Evolutionary conservation across 306 rosid species (phyloP).

Genomic region (Lupinus albus): DNA sequence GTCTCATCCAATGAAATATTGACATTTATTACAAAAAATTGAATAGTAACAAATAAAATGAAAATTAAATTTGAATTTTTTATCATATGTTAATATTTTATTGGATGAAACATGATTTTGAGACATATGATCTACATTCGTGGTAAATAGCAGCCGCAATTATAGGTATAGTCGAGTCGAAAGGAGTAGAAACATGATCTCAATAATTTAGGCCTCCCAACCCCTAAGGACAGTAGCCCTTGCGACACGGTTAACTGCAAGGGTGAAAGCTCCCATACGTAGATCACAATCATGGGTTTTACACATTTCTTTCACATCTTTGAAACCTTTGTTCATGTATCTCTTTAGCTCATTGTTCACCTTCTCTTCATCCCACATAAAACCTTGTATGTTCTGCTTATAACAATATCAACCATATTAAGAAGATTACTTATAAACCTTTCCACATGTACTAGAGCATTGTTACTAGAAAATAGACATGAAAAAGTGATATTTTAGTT

Average conservation of each 20-base stretch:
- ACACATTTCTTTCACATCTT: constrained; percentile 78
- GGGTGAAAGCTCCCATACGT: constrained; percentile 85
- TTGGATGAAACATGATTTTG: too few relatives aligned
- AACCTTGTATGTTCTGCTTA: constrained; percentile 79
- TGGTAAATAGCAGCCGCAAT: not conserved
- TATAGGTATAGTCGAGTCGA: not conserved
- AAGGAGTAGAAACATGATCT: constrained; percentile 11
- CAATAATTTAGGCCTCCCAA: constrained; percentile 59
- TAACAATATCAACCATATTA: not conserved
- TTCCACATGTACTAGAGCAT: not conserved
- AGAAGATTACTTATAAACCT: not conserved
- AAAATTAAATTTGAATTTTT: too few relatives aligned
- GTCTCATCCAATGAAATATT: too few relatives aligned
- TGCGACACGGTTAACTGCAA: constrained; percentile 76
- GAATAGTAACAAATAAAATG: too few relatives aligned
- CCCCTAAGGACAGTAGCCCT: constrained; percentile 78
- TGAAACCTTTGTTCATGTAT: constrained; percentile 71
- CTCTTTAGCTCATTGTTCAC: constrained; percentile 69
- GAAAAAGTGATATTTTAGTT: too few relatives aligned
- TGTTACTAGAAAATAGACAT: not conserved
- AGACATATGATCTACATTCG: too few relatives aligned
- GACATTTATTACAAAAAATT: too few relatives aligned
- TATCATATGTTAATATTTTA: too few relatives aligned
- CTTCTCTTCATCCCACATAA: constrained; percentile 83
- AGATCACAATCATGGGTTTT: constrained; percentile 69